Conservation (phyloP, 805 yeast genomes). For the Myxozyma neotropica region DNA sequence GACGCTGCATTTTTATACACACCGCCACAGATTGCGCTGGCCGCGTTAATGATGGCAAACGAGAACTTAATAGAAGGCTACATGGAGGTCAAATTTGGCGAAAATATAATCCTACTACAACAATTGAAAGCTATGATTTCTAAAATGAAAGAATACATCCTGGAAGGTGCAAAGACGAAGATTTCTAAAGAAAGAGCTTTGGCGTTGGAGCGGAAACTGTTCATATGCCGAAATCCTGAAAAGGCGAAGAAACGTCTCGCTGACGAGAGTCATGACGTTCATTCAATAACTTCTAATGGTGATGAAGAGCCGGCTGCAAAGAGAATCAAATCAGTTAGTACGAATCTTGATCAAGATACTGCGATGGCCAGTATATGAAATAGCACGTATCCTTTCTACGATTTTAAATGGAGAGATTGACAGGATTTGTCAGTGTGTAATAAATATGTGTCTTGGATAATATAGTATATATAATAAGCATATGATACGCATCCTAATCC, state of each 20-base stretch:
- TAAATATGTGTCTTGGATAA: no score
- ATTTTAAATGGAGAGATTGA: not conserved
- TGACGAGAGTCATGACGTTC: not conserved
- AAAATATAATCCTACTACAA: conserved; percentile 33
- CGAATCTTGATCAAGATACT: not conserved
- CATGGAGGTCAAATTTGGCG: conserved; percentile 62
- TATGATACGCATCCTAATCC: no score
- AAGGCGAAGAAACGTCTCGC: conserved; percentile 31
- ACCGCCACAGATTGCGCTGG: conserved; percentile 94
- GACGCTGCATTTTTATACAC: conserved; percentile 79
- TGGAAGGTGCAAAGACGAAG: conserved; percentile 34
- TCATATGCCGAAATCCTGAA: conserved; percentile 40
- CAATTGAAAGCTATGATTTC: conserved; percentile 16
- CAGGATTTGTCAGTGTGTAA: no score
- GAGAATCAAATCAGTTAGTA: conserved; percentile 2
- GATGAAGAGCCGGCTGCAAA: conserved; percentile 11
- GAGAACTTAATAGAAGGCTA: conserved; percentile 66
- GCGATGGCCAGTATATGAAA: not conserved
- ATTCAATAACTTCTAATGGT: not conserved
- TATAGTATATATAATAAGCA: not conserved
- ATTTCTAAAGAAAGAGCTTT: conserved; percentile 42
- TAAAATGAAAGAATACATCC: conserved; percentile 11
- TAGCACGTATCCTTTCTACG: not conserved
- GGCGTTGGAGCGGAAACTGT: conserved; percentile 43
- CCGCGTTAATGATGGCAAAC: conserved; percentile 73